phyloP scores from a whole-genome alignment of 352 stramenopile species.

The Phytophthora quininea region DNA sequence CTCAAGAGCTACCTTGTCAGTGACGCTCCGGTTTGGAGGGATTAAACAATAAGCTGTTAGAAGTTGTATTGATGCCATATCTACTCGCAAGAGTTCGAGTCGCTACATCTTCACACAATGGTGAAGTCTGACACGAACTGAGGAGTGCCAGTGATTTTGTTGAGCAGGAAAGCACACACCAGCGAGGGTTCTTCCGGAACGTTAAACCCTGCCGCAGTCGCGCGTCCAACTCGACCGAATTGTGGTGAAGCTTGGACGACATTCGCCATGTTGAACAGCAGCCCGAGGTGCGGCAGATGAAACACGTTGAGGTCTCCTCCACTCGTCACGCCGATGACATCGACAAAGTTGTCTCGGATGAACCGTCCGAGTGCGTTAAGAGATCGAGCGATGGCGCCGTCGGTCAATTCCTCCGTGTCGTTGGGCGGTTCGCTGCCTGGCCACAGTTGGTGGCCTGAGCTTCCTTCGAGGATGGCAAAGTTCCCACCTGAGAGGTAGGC shows the following conservation, averaged over 20 bases:
- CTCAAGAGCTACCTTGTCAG: too few species aligned
- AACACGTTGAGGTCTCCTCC: background rate
- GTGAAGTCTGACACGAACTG: background rate
- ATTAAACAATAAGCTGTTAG: too few species aligned
- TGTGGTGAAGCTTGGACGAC: background rate
- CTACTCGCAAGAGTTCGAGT: too few species aligned
- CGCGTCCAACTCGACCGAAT: background rate
- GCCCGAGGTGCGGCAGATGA: background rate
- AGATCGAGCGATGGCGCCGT: background rate
- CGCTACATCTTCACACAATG: background rate
- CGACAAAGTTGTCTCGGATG: background rate
- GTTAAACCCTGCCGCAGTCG: background rate
- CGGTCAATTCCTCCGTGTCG: background rate
- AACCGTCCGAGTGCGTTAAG: background rate
- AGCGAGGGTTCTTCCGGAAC: background rate
- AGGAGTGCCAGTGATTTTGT: background rate
- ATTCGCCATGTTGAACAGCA: background rate
- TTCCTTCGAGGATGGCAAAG: background rate
- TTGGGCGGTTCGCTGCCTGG: background rate
- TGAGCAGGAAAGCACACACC: background rate
- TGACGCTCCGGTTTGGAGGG: too few species aligned
- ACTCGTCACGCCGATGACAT: background rate
- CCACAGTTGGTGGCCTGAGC: background rate
- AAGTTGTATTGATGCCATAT: too few species aligned
- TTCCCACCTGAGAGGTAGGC: too few species aligned